A percentile compares a stretch with the other conserved stretches of the same genome.
Evolutionary conservation across 768 basidiomycete genomes (phyloP).

Genomic region (Amanita pseudoporphyria): DNA sequence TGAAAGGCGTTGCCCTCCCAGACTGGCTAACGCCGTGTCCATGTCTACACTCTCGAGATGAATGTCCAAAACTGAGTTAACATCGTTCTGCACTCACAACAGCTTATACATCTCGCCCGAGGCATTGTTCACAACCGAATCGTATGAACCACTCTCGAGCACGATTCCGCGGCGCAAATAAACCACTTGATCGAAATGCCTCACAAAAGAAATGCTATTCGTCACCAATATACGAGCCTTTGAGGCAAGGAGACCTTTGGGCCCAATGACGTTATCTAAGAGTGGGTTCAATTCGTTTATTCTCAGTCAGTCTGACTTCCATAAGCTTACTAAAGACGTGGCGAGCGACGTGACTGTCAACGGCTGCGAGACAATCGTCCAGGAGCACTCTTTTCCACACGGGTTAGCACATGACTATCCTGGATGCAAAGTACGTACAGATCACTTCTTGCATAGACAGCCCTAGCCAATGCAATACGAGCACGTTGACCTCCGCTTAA

Average conservation of each 20-base stretch:
- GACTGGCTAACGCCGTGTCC: conserved; percentile 39
- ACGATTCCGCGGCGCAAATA: conserved; percentile 80
- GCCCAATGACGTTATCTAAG: conserved; percentile 78
- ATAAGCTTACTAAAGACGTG: conserved; percentile 63
- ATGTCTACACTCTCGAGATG: conserved; percentile 12
- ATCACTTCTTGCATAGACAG: conserved; percentile 88
- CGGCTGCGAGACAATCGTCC: conserved; percentile 84
- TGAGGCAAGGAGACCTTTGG: conserved; percentile 67
- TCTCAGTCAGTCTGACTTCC: background rate
- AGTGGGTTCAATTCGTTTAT: background rate
- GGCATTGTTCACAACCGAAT: conserved; percentile 44
- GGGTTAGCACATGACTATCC: background rate
- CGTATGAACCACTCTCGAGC: conserved; percentile 64
- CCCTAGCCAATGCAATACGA: conserved; percentile 75
- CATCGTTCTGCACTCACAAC: conserved; percentile 40
- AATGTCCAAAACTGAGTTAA: background rate
- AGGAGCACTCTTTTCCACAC: conserved; percentile 58
- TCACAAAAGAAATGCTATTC: conserved; percentile 78
- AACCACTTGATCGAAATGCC: conserved; percentile 62
- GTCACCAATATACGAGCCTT: conserved; percentile 85
- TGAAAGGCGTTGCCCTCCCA: conserved; percentile 42
- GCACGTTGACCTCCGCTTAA: conserved; percentile 81
- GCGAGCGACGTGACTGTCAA: conserved; percentile 81
- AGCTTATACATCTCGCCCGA: conserved; percentile 66
- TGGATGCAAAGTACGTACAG: conserved; percentile 34